Conservation (phyloP, 1,284 basidiomycete genomes). For the Rhodotorula sp. region DNA sequence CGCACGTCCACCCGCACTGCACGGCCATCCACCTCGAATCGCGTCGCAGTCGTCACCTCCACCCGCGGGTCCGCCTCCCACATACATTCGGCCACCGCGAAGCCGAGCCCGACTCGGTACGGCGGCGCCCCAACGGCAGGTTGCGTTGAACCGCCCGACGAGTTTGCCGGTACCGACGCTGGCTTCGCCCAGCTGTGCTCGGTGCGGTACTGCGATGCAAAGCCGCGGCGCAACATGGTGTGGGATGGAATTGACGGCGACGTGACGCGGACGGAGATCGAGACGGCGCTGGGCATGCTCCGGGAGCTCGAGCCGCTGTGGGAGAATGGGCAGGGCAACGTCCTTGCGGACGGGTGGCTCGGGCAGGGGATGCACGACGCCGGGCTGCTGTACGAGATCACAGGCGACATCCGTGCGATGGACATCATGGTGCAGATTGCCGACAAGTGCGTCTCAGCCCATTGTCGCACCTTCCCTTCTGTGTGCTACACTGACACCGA, state of each 20-base stretch:
- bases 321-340: slow-evolving; percentile 29
- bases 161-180: slow-evolving; percentile 15
- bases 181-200: slow-evolving; percentile 27
- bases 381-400: slow-evolving; percentile 28
- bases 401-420: slow-evolving; percentile 34
- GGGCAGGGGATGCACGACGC: slow-evolving; percentile 32
- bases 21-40: neutral
- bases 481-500: too few relatives aligned
- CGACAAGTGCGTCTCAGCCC: slow-evolving; percentile 25
- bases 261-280: slow-evolving; percentile 32
- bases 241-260: slow-evolving; percentile 14
- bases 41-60: neutral
- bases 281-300: slow-evolving; percentile 35
- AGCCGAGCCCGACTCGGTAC: slow-evolving; percentile 14
- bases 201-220: slow-evolving; percentile 22
- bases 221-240: slow-evolving; percentile 11
- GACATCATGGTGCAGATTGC: slow-evolving; percentile 25
- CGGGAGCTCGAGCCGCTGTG: slow-evolving; percentile 19
- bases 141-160: slow-evolving; percentile 4
- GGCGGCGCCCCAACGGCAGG: neutral
- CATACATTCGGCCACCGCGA: neutral
- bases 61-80: neutral
- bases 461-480: neutral
- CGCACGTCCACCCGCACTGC: neutral
- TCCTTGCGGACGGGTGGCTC: slow-evolving; percentile 20